Evolutionary conservation across 257 asterid species (phyloP).

Genomic region (Salvia miltiorrhiza): DNA sequence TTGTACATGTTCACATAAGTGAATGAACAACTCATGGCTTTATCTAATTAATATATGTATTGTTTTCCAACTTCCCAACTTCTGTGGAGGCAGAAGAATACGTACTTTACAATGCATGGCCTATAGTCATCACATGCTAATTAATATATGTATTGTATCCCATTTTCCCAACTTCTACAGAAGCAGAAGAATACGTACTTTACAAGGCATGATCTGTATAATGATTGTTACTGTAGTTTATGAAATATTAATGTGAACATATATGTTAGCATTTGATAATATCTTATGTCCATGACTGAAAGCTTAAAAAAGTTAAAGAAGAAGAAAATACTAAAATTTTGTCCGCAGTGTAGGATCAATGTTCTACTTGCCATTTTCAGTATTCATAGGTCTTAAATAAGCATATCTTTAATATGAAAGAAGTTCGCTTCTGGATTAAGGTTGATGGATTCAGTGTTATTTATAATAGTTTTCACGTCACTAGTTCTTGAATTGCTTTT

Average conservation of each 20-base stretch:
- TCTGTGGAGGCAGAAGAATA: neutral
- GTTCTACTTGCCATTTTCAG: too few species aligned
- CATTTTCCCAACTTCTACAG: neutral
- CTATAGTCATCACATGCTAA: conserved; percentile 8
- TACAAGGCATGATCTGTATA: neutral
- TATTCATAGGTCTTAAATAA: too few species aligned
- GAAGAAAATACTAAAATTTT: too few species aligned
- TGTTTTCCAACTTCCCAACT: neutral
- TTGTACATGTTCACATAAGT: conserved; percentile 1
- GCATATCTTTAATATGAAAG: too few species aligned
- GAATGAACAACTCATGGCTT: neutral
- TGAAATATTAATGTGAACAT: neutral
- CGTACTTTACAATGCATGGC: neutral
- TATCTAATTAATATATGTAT: neutral
- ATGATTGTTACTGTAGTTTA: neutral
- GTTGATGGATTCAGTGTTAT: neutral
- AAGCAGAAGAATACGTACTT: neutral
- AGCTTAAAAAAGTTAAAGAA: neutral
- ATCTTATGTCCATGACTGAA: neutral
- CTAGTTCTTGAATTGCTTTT: neutral
- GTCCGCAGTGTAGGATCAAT: too few species aligned
- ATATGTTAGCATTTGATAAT: neutral
- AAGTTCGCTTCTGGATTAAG: neutral
- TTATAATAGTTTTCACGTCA: too few species aligned
- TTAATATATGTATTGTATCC: neutral